Evolutionary conservation across 805 yeast species (phyloP), one percentile per base, ranked within the genome.

Genomic region (Limtongia smithiae): DNA sequence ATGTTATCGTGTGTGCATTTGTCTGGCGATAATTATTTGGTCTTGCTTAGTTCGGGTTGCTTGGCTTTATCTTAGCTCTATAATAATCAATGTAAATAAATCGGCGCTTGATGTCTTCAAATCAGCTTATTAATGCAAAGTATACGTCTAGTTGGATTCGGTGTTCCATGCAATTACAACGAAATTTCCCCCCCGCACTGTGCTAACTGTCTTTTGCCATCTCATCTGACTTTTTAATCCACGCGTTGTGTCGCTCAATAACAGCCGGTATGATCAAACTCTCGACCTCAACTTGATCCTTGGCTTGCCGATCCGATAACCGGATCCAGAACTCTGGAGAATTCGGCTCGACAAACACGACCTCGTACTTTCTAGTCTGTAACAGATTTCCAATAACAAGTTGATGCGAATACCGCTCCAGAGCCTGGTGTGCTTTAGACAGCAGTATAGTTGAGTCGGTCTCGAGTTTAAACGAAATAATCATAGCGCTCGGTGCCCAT

Each of bases 401-500:
- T 67, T 91, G 97, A 68, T 93, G 98, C 54, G 81, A 84, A 67
- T 93, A 93, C 51, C 96, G 75, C 24, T 79, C 79, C 51, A 93
- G 74, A 0, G 98, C 97, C 50, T 77, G 80, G 43, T 72, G 71
- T 9, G 96, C 85, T 68, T 93, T 93, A 49, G 75, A 72, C 40
- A 89, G 74, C 55, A 93, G 71, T 21, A 93, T 78, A 7, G 71
- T 59, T 48, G 69, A 65, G 65, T 93, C 98, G 0, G 98, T 93
- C 64, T 93, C 98, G 44, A 93, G 75, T 67, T 93, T 93, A 71
- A 93, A 93, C 15, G 95, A 85, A 0, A 91, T 85, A 49, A 93
- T 87, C 95, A 89, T 85, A 1, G 97, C 94, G 11, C 82, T 79
- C 2, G 94, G 95, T 0, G 96, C 96, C 98, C 98, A 93, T 9